Conservation (phyloP, 768 basidiomycete species). For the Baorangia bicolor region DNA sequence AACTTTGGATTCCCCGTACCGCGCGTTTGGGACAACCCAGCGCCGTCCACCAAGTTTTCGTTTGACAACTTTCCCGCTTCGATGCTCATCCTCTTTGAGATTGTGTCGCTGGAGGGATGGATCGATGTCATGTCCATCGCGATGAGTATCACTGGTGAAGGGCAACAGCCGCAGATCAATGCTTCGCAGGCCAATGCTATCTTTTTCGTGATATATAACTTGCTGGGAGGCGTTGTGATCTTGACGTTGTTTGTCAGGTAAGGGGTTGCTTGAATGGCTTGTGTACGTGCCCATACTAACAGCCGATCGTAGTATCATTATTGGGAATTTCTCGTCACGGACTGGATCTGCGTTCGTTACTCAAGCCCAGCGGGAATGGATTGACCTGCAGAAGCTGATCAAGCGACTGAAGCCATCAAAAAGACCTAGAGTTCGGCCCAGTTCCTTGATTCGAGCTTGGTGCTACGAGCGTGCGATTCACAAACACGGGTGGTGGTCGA, state of each 20-base stretch:
- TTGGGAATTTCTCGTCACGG: slow-evolving; percentile 85
- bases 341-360: slow-evolving; percentile 88
- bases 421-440: slow-evolving; percentile 65
- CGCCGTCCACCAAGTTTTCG: slow-evolving; percentile 78
- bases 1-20: slow-evolving; percentile 74
- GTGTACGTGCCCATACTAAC: slow-evolving; percentile 7
- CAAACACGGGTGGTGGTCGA: slow-evolving; percentile 94
- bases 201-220: slow-evolving; percentile 89
- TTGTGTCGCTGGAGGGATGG: slow-evolving; percentile 96
- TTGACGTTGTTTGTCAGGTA: slow-evolving; percentile 90
- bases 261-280: slow-evolving; percentile 17
- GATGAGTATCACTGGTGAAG: slow-evolving; percentile 70
- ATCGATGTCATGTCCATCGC: slow-evolving; percentile 86
- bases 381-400: slow-evolving; percentile 87
- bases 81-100: slow-evolving; percentile 91
- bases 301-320: slow-evolving; percentile 72
- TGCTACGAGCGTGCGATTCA: slow-evolving; percentile 88
- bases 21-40: slow-evolving; percentile 86
- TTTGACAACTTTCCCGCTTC: slow-evolving; percentile 87
- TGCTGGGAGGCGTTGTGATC: slow-evolving; percentile 87
- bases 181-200: slow-evolving; percentile 80
- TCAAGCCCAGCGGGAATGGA: slow-evolving; percentile 88
- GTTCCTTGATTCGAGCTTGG: slow-evolving; percentile 63
- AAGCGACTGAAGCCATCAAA: slow-evolving; percentile 84
- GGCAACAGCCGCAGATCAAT: slow-evolving; percentile 69